phyloP scores from a whole-genome alignment of 202 grass and related monocot species.

The Digitaria exilis region DNA sequence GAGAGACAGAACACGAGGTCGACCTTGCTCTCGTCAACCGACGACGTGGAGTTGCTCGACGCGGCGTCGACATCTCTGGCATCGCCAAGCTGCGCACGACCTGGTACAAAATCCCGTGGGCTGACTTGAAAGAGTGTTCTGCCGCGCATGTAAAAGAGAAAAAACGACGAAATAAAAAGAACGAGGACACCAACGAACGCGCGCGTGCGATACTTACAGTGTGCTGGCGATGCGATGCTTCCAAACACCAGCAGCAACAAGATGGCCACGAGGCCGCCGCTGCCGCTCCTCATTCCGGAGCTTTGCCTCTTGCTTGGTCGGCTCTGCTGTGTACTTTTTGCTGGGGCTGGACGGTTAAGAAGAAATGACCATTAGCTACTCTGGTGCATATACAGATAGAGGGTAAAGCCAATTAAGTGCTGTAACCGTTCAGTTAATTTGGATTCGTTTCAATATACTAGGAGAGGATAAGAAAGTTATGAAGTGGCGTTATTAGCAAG shows the following conservation, averaged over 20 bases:
- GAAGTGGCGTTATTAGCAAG: no score
- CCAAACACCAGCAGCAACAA: not conserved
- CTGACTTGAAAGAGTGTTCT: no score
- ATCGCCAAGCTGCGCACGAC: not conserved
- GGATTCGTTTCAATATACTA: not conserved
- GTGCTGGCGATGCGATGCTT: not conserved
- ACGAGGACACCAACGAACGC: no score
- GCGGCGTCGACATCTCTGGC: not conserved
- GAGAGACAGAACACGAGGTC: not conserved
- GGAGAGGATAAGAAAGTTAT: not conserved
- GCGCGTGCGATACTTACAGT: not conserved
- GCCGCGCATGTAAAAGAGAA: no score
- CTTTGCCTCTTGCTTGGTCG: not conserved
- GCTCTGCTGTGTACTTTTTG: not conserved
- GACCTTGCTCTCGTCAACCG: not conserved
- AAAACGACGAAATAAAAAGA: no score
- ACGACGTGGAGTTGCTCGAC: not conserved
- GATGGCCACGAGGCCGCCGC: not conserved
- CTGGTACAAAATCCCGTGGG: not conserved
- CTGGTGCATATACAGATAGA: not conserved
- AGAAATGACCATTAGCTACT: not conserved
- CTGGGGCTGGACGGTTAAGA: not conserved
- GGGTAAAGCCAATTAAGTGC: not conserved
- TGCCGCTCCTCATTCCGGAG: not conserved
- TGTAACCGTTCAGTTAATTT: not conserved